Base-by-base conservation (phyloP, 345 rosid species). In the Lenwebbia sp. region DNA sequence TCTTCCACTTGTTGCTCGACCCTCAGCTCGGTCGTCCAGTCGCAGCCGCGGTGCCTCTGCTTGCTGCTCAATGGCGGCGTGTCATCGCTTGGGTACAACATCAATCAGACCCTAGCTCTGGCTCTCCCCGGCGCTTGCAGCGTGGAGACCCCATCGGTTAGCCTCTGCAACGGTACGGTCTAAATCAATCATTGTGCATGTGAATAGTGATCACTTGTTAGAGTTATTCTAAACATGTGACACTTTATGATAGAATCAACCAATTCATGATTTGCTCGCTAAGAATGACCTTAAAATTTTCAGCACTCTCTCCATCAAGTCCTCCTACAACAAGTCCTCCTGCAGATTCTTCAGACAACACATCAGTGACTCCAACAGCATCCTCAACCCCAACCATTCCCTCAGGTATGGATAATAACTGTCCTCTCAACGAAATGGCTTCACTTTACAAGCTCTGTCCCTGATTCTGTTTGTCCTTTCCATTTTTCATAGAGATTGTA, bases 1-100 rank as follows among this genome's bases (percentile, higher is more conserved):
- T 56, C 94, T 9, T 89, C 93, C 19, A 88, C 92, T 41, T 92
- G 94, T 91, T 93, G 96, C 89, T 90, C 94, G 5, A 90, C 89
- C 83, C 94, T 93, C 21, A 84, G 86, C 25, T 84, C 52, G 25
- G 90, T 92, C 10, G 94, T 92, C 84, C 89, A 89, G 85, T 86
- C 90, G 6, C 92, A 91, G 86, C 96, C 93, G 0, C 88, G 55
- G 58, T 92, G 94, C 85, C 94, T 92, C 28, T 92, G 94, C 84
- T 10, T 89, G 41, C 85, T 87, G 55, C 88, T 92, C 49, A 92
- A 90, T 49, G 87, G 89, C 3, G 87, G 88, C 5, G 89, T 88
- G 26, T 87, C 92, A 1, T 88, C 91, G 1, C 58, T 85, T 0
- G 90, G 92, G 10, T 44, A 89, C 53, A 56, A 78, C 78, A 85